Evolutionary conservation across 176 grass and related monocot genomes (phyloP).

Genomic region (Bolboschoenus planiculmis): DNA sequence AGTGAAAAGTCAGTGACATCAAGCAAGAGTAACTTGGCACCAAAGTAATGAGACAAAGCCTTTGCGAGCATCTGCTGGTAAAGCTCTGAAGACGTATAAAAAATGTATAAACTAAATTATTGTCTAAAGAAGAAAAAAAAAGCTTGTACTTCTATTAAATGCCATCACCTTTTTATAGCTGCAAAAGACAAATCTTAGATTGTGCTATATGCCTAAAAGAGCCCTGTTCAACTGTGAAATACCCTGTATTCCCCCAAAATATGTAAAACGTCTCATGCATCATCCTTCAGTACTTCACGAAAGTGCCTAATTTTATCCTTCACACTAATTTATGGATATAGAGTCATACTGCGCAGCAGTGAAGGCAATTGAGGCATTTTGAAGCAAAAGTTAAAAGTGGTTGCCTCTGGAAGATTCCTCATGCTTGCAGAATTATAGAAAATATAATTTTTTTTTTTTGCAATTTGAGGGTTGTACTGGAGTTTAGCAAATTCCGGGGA

Average conservation of each 20-base stretch:
- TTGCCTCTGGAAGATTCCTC: background rate
- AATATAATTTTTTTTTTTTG: background rate
- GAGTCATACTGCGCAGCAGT: background rate
- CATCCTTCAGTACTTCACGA: background rate
- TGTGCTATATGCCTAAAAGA: background rate
- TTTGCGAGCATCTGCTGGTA: slow-evolving; percentile 86
- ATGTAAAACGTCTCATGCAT: background rate
- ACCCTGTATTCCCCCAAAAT: background rate
- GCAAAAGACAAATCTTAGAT: background rate
- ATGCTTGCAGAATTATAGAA: background rate
- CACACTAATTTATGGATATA: background rate
- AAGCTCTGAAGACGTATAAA: slow-evolving; percentile 43
- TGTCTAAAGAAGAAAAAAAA: background rate
- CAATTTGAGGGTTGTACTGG: too few species aligned
- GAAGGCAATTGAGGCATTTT: background rate
- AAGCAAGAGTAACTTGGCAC: slow-evolving; percentile 58
- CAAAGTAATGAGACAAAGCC: slow-evolving; percentile 64
- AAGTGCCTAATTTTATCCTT: background rate
- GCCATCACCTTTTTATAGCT: background rate
- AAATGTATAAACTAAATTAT: background rate
- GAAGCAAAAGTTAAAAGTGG: background rate
- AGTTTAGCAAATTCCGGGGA: background rate
- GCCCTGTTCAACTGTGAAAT: background rate
- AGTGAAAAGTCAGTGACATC: slow-evolving; percentile 82
- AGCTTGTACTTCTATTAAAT: background rate